These are phyloP conservation scores for Nothomitra cinnamomea DNA, from an alignment of 2,329 filamentous ascomycete species.

Conservation along the genomic window DNA sequence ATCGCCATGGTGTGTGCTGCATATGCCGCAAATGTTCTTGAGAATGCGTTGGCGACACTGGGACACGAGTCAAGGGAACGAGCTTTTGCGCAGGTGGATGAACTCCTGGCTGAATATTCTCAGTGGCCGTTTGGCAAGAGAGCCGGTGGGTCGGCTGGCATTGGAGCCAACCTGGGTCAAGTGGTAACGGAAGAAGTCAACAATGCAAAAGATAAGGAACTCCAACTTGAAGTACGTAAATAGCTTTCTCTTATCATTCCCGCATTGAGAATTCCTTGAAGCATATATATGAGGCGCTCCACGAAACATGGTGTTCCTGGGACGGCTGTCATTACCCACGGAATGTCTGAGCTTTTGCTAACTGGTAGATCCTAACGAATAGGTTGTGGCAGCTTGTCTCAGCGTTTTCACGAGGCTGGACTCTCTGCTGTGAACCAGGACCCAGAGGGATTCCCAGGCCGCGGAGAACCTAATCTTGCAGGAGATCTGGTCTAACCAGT, in stretches of 20 bases:
- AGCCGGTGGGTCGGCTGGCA: constrained; percentile 56
- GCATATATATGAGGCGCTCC: neutral
- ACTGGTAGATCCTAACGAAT: constrained; percentile 4
- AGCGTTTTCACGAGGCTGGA: constrained; percentile 96
- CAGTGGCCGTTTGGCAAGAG: constrained; percentile 93
- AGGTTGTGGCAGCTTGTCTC: constrained; percentile 82
- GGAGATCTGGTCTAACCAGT: neutral
- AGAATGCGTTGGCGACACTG: constrained; percentile 88
- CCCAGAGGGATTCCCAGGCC: too few species aligned
- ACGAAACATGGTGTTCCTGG: neutral
- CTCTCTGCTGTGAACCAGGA: constrained; percentile 54
- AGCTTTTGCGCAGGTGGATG: constrained; percentile 93
- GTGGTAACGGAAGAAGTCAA: constrained; percentile 76
- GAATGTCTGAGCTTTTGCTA: neutral
- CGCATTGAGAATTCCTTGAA: neutral
- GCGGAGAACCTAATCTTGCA: neutral
- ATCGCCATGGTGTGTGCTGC: constrained; percentile 95
- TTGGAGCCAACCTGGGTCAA: constrained; percentile 83
- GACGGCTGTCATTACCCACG: too few species aligned
- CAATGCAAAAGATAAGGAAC: constrained; percentile 76
- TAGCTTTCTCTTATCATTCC: neutral
- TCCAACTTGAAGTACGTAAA: constrained; percentile 72
- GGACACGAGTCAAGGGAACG: constrained; percentile 88
- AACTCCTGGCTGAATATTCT: constrained; percentile 86
- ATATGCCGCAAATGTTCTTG: constrained; percentile 92